Base-by-base conservation (phyloP, 768 basidiomycete species). In the Panaeolus papilionaceus region DNA sequence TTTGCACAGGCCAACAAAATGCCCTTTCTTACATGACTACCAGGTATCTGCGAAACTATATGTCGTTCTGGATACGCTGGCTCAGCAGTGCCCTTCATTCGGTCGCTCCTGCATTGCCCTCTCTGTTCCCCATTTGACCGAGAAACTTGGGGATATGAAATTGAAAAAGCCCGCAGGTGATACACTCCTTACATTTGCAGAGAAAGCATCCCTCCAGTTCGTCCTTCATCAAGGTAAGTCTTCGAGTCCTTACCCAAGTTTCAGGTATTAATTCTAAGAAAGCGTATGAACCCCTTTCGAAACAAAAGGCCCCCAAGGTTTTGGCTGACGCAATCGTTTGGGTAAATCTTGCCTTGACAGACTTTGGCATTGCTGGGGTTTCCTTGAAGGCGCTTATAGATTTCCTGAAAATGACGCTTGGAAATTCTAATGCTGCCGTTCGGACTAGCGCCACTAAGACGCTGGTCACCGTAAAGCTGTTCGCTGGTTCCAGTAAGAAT, bases 281-380 rank as follows among this genome's bases (percentile, higher is more conserved):
- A 98, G 98, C 90, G 0, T 99, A 98, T 75, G 98, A 98, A 26
- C 92, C 97, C 0, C 80, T 99, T 73, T 87, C 88, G 37, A 98
- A 96, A 79, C 95, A 96, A 76, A 99, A 99, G 76, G 97, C 98
- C 3, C 97, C 98, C 0, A 99, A 99, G 79, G 94, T 95, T 49
- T 85, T 98, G 39, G 94, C 96, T 0, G 98, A 99, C 75, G 91
- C 96, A 2, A 79, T 96, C 61, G 80, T 84, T 28, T 99, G 97
- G 96, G 86, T 98, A 67, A 95, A 95, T 67, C 86, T 89, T 39
- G 91, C 92, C 8, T 79, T 99, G 38, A 83, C 82, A 18, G 98
- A 99, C 66, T 99, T 99, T 76, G 98, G 98, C 45, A 93, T 96
- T 68, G 85, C 88, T 28, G 96, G 96, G 4, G 75, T 99, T 38